phyloP scores from a whole-genome alignment of 352 stramenopile genomes.

The Pilasporangium apinafurcum region DNA sequence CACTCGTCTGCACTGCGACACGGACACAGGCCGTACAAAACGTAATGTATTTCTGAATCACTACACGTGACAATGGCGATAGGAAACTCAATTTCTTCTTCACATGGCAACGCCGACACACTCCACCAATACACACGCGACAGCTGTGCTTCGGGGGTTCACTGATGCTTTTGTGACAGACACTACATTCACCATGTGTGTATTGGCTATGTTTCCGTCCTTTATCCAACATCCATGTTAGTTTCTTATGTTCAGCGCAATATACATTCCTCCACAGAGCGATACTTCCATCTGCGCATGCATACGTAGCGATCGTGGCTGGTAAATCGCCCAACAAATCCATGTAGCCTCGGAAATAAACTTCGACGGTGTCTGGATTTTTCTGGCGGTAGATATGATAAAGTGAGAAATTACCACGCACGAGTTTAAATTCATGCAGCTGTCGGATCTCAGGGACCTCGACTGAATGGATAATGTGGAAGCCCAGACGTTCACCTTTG shows the following conservation, averaged over 20 bases:
- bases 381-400: constrained; percentile 30
- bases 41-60: not conserved
- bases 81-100: constrained; percentile 6
- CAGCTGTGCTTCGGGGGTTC: too few species aligned
- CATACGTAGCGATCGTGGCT: constrained; percentile 18
- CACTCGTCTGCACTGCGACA: not conserved
- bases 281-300: constrained; percentile 17
- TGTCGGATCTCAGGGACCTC: constrained; percentile 21
- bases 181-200: too few species aligned
- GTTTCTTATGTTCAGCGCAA: constrained; percentile 9
- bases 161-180: not conserved
- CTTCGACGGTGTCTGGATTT: too few species aligned
- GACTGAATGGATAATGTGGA: constrained; percentile 27
- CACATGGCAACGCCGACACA: constrained; percentile 5
- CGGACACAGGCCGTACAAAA: constrained; percentile 5
- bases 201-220: too few species aligned
- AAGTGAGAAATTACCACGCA: constrained; percentile 31
- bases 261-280: constrained; percentile 12
- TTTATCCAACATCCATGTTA: constrained; percentile 7
- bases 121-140: not conserved
- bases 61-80: not conserved
- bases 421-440: constrained; percentile 23
- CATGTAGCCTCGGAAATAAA: too few species aligned
- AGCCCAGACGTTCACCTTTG: constrained; percentile 32
- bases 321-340: too few species aligned